Conservation (phyloP, 2,329 filamentous ascomycete genomes). For the Alternaria triticimaculans region DNA sequence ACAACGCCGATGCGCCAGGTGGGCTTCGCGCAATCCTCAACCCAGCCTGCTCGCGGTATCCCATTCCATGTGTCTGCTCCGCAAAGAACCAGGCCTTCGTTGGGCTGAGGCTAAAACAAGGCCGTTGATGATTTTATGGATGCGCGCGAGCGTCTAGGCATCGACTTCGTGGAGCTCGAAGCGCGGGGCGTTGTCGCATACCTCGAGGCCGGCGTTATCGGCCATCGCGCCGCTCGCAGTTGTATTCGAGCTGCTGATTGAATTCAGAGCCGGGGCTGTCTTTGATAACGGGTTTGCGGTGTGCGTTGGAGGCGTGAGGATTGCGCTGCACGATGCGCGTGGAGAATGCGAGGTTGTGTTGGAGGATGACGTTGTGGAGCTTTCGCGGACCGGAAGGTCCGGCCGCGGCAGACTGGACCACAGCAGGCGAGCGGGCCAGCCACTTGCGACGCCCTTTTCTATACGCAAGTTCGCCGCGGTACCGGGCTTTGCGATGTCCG, state of each 20-base stretch:
- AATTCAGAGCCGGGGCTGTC: not conserved
- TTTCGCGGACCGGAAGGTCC: no score
- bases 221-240: not conserved
- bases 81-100: no score
- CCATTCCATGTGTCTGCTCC: no score
- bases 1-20: no score
- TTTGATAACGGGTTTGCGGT: fast-evolving
- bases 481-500: not conserved
- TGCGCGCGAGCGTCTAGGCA: no score
- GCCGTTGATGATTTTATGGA: no score
- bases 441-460: not conserved
- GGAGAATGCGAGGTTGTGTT: not conserved
- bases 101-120: no score
- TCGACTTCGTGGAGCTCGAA: not conserved
- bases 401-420: not conserved
- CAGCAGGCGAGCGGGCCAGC: not conserved
- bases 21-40: no score
- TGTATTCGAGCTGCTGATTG: not conserved
- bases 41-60: no score
- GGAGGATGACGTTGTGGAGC: not conserved
- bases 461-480: not conserved
- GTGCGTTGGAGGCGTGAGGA: not conserved
- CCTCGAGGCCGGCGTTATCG: not conserved
- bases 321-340: not conserved
- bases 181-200: not conserved